phyloP scores from a whole-genome alignment of 2,329 filamentous ascomycete genomes.

The Colletotrichum musae region DNA sequence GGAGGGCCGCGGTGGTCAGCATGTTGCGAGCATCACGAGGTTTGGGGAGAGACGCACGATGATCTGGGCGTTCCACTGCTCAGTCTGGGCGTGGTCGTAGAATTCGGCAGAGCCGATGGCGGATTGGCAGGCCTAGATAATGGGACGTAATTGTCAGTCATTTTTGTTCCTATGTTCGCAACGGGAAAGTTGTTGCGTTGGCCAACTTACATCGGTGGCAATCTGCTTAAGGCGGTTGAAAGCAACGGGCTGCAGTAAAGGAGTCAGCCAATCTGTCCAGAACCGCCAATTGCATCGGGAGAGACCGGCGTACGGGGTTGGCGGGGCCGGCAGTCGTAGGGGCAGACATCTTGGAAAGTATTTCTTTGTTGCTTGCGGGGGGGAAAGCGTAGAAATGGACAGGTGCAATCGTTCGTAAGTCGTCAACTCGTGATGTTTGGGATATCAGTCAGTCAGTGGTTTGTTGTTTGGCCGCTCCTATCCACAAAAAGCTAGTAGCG shows the following conservation, averaged over 20 bases:
- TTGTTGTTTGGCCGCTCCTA: too few species aligned
- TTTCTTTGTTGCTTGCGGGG: constrained; percentile 12
- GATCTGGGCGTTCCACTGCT: constrained; percentile 91
- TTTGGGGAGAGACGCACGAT: constrained; percentile 73
- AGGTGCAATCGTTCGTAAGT: not conserved
- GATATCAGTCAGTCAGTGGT: too few species aligned
- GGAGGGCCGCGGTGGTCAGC: constrained; percentile 26
- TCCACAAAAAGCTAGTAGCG: too few species aligned
- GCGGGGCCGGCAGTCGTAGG: constrained; percentile 25
- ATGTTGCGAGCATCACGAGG: not conserved
- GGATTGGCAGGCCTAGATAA: constrained; percentile 81
- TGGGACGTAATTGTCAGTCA: constrained; percentile 33
- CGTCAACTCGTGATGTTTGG: not conserved
- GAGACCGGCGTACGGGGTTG: constrained; percentile 21
- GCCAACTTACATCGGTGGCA: constrained; percentile 79
- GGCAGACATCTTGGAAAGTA: constrained; percentile 28
- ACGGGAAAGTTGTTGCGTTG: not conserved
- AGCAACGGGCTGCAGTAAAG: constrained; percentile 75
- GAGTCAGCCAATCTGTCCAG: constrained; percentile 8
- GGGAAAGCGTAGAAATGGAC: not conserved
- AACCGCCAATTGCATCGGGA: constrained; percentile 1
- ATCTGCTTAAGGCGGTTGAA: constrained; percentile 87
- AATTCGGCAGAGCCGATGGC: constrained; percentile 81
- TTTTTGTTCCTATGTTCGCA: constrained; percentile 3
- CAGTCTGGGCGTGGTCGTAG: constrained; percentile 90